Conservation (phyloP, 768 basidiomycete genomes). For the Termitomyces sp. region DNA sequence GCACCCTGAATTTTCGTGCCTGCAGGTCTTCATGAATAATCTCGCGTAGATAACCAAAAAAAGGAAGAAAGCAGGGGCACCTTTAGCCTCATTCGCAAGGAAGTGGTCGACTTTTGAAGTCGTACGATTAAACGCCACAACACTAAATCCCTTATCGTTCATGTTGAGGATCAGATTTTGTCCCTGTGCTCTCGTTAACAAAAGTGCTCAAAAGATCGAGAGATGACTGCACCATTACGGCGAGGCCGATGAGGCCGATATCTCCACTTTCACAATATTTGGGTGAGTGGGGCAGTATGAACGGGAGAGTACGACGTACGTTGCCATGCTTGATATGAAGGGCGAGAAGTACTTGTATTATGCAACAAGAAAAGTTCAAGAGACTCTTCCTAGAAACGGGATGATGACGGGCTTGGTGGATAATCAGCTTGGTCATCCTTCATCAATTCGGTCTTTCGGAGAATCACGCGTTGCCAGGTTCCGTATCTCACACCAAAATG, state of each 20-base stretch:
- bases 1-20: conserved; percentile 96
- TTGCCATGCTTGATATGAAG: conserved; percentile 40
- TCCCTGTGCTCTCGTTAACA: conserved; percentile 46
- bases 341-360: conserved; percentile 32
- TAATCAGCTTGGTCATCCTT: conserved; percentile 22
- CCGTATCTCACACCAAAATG: background rate
- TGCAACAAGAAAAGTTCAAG: conserved; percentile 26
- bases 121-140: conserved; percentile 97
- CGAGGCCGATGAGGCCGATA: conserved; percentile 97
- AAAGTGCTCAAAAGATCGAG: conserved; percentile 14
- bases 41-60: conserved; percentile 16
- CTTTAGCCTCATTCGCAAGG: conserved; percentile 96
- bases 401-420: conserved; percentile 17
- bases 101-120: conserved; percentile 94
- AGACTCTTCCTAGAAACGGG: no score
- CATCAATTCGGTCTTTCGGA: conserved; percentile 12
- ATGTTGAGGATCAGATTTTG: conserved; percentile 98
- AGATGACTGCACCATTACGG: conserved; percentile 78
- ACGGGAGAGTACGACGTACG: conserved; percentile 17
- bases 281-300: conserved; percentile 8
- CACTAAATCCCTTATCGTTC: conserved; percentile 99
- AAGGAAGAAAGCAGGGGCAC: conserved; percentile 46
- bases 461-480: background rate
- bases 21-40: conserved; percentile 24
- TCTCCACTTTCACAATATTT: conserved; percentile 69